A percentile compares a stretch with the other conserved stretches of the same genome.
Evolutionary conservation across 192 early-diverging fungal genomes (phyloP).

Genomic region (Linnemannia zychae): DNA sequence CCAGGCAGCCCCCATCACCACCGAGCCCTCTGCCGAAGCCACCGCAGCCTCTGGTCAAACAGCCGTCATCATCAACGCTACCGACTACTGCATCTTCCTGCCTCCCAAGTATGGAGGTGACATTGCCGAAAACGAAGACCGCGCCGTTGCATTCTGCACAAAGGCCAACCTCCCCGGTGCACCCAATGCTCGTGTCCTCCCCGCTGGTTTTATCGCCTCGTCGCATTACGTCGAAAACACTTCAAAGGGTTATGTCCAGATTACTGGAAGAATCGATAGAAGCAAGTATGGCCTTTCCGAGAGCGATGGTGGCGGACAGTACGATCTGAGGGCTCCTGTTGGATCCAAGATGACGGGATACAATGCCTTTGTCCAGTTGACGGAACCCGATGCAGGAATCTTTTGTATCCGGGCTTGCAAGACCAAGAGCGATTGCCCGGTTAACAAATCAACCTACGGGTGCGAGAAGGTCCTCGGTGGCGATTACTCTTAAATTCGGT

Average conservation of each 20-base stretch:
- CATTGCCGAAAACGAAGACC: constrained; percentile 26
- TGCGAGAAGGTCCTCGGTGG: constrained; percentile 25
- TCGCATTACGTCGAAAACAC: constrained; percentile 40
- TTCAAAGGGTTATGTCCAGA: constrained; percentile 57
- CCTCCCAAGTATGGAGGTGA: constrained; percentile 24
- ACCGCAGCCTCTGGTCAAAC: constrained; percentile 18
- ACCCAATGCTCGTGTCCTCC: constrained; percentile 40
- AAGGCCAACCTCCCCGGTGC: constrained; percentile 32
- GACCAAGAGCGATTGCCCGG: constrained; percentile 29
- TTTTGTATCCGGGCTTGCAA: constrained; percentile 62
- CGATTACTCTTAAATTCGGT: constrained; percentile 25
- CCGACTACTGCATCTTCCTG: constrained; percentile 42
- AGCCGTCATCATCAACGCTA: background rate
- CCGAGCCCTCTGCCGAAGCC: constrained; percentile 10
- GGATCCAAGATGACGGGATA: constrained; percentile 58
- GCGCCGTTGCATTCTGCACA: constrained; percentile 48
- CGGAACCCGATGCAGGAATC: constrained; percentile 51
- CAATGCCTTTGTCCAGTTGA: constrained; percentile 55
- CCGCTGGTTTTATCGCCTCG: constrained; percentile 56
- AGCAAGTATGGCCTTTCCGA: constrained; percentile 36
- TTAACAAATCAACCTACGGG: constrained; percentile 23
- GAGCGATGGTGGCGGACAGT: constrained; percentile 64
- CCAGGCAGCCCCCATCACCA: background rate
- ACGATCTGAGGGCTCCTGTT: constrained; percentile 40
- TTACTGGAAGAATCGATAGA: constrained; percentile 63